Conservation (phyloP, 352 stramenopile species). For the Pythium grandisporangium region DNA sequence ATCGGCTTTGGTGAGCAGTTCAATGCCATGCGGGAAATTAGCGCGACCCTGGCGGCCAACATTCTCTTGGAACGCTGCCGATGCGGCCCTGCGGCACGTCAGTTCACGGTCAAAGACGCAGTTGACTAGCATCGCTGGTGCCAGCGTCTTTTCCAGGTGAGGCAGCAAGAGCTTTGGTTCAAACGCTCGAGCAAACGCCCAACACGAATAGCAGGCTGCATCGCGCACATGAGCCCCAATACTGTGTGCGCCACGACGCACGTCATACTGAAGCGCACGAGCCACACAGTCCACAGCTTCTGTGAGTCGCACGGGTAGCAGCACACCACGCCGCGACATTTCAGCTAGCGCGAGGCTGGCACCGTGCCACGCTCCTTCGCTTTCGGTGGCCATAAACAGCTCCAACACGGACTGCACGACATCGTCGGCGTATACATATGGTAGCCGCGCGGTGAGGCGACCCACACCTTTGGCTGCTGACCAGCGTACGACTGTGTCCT, state of each 20-base stretch:
- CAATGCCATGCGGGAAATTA: constrained; percentile 97
- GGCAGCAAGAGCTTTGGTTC: constrained; percentile 85
- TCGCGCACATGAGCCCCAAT: constrained; percentile 97
- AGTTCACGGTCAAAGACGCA: constrained; percentile 97
- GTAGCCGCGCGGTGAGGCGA: constrained; percentile 92
- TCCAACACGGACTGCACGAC: constrained; percentile 94
- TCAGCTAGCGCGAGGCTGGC: constrained; percentile 96
- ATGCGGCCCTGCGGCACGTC: constrained; percentile 96
- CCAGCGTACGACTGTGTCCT: constrained; percentile 98
- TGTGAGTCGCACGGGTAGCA: constrained; percentile 89
- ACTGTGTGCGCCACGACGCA: constrained; percentile 90
- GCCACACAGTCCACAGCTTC: constrained; percentile 92
- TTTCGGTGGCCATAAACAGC: constrained; percentile 89
- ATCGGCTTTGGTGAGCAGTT: constrained; percentile 94
- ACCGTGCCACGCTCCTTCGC: constrained; percentile 95
- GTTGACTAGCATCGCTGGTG: constrained; percentile 90
- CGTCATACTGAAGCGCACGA: constrained; percentile 92
- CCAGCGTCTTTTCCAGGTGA: constrained; percentile 84
- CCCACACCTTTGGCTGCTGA: constrained; percentile 98
- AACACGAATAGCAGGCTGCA: constrained; percentile 97
- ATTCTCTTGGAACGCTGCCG: constrained; percentile 96
- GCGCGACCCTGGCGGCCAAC: constrained; percentile 83
- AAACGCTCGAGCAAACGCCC: constrained; percentile 96
- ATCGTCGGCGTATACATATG: constrained; percentile 93
- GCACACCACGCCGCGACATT: constrained; percentile 89